Percentiles rank a stretch among this genome's conserved stretches.
These are phyloP conservation scores for Xerocomus brunneocitrinus DNA, from an alignment of 768 basidiomycete species.

Conservation along the genomic window DNA sequence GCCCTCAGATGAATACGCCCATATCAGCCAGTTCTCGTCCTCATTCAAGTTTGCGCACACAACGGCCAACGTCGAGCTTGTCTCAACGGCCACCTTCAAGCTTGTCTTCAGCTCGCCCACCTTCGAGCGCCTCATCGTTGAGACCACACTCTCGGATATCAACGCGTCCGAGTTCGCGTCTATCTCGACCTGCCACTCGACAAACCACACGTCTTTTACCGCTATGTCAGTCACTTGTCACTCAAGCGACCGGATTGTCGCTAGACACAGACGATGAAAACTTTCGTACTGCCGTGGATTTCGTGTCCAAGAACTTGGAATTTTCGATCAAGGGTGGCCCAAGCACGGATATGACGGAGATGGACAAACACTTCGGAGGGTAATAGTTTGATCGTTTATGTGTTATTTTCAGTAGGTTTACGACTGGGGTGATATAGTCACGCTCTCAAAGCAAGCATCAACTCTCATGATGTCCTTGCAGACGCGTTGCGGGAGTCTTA, in stretches of 20 bases:
- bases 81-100: constrained; percentile 45
- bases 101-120: constrained; percentile 40
- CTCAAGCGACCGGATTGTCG: constrained; percentile 49
- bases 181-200: constrained; percentile 49
- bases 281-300: constrained; percentile 48
- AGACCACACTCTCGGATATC: constrained; percentile 34
- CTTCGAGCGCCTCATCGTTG: constrained; percentile 38
- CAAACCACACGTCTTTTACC: constrained; percentile 50
- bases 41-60: constrained; percentile 18
- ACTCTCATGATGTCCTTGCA: constrained; percentile 57
- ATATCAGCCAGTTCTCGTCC: constrained; percentile 13
- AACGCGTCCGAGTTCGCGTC: constrained; percentile 38
- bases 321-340: constrained; percentile 52
- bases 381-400: constrained; percentile 26
- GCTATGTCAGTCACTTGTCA: constrained; percentile 50
- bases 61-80: constrained; percentile 34
- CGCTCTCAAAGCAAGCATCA: constrained; percentile 65
- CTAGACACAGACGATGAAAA: constrained; percentile 41
- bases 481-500: constrained; percentile 56
- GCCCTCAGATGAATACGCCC: constrained; percentile 18
- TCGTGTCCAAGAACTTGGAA: constrained; percentile 57
- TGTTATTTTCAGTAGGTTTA: constrained; percentile 12
- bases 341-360: constrained; percentile 49
- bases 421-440: constrained; percentile 35
- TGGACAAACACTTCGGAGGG: constrained; percentile 55